Percentiles rank a stretch among this genome's conserved stretches.
Conservation (phyloP, 768 basidiomycete genomes). For the Rhodosporidiobolus sp. region DNA sequence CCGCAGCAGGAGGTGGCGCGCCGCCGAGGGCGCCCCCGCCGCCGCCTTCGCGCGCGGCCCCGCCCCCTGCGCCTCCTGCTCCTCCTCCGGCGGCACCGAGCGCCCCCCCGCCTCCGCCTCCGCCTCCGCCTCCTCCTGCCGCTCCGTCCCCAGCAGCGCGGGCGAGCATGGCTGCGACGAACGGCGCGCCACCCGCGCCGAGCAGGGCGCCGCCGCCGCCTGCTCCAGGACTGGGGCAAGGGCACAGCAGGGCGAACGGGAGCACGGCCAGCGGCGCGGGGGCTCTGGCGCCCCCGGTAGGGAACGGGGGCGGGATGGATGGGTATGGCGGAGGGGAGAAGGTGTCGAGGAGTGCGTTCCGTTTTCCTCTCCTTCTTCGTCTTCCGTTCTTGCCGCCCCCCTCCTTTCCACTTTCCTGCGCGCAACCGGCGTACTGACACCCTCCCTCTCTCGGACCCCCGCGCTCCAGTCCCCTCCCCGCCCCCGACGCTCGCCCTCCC, state of each 20-base stretch:
- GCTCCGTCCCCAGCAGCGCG: not conserved
- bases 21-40: not conserved
- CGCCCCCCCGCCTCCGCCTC: not conserved
- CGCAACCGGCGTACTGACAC: too few species aligned
- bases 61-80: constrained; percentile 1
- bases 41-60: not conserved
- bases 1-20: too few species aligned
- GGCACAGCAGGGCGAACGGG: not conserved
- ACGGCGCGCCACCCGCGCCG: not conserved
- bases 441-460: fast-evolving
- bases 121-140: not conserved
- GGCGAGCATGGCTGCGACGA: not conserved
- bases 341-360: constrained; percentile 14
- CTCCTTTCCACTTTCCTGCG: not conserved
- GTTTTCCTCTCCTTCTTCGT: not conserved
- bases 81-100: not conserved
- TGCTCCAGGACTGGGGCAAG: not conserved
- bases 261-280: not conserved
- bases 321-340: not conserved
- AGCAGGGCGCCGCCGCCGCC: not conserved
- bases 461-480: constrained; percentile 23
- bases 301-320: too few species aligned
- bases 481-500: constrained; percentile 27
- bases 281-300: not conserved
- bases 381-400: not conserved